Evolutionary conservation across 2,329 filamentous ascomycete genomes (phyloP), one percentile per base, ranked within the genome.

Genomic region (Trichoderma koningiopsis): DNA sequence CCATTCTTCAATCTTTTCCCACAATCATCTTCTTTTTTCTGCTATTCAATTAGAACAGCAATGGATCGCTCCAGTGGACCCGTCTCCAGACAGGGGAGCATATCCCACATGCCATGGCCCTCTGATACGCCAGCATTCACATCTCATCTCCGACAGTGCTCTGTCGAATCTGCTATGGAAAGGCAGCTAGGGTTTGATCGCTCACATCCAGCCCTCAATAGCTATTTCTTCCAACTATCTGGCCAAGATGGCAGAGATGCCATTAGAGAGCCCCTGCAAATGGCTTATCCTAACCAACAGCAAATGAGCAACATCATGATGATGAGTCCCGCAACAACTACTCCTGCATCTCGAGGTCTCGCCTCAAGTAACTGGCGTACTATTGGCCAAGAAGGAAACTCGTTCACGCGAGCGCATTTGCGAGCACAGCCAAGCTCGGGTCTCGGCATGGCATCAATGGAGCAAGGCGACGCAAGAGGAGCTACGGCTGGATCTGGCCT

Each of bases 11-110:
- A 10, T 14, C 11, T 5, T 14, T 27, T 40, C 40, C n/a, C 35
- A 5, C 37, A 1, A 19, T 40, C 14, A 7, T 27, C 13, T 52
- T 14, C 16, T 22, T 13, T 31, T 55, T 7, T 52, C 52, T 59
- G 31, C 29, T 22, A 24, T 22, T 47, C 35, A 31, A 37, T 62
- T 58, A 24, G n/a, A 31, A 40, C 14, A 16, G 40, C 35, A 3
- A 70, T 70, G 69, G 69, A 70, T 35, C 69, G 35, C 22, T 31
- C 62, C 33, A n/a, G 27, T 49, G 66, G 69, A 24, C 35, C 65
- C 24, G 27, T 14, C 29, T 59, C 69, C 43, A 70, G 69, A 35
- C 40, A 59, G 19, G 69, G 55, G 29, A 61, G 63, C 35, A 40
- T 70, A 52, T 61, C 63, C 10, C 58, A 31, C 35, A 43, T 58